Conservation (phyloP, 768 basidiomycete species). For the Lactarius evosmus region DNA sequence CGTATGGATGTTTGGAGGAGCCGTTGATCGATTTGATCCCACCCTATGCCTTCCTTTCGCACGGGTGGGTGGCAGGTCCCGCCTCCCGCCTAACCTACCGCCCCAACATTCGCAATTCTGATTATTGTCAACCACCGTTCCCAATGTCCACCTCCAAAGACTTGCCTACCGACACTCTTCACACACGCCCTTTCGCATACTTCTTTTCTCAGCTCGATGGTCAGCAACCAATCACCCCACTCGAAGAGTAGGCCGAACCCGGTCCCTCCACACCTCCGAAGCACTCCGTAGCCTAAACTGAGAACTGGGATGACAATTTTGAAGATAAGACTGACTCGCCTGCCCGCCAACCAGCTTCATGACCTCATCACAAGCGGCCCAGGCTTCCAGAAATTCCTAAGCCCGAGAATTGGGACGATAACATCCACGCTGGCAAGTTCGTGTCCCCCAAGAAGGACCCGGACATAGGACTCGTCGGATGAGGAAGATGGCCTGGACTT, state of each 20-base stretch:
- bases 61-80: too few relatives aligned
- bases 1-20: too few relatives aligned
- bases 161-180: constrained; percentile 3
- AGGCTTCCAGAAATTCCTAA: constrained; percentile 33
- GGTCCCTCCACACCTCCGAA: constrained; percentile 50
- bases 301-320: constrained; percentile 71
- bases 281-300: constrained; percentile 37
- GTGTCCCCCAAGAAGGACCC: constrained; percentile 36
- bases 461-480: constrained; percentile 43
- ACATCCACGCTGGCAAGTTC: constrained; percentile 47
- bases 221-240: constrained; percentile 11
- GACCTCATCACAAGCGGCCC: constrained; percentile 33
- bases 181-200: constrained; percentile 22
- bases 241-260: constrained; percentile 46
- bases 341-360: constrained; percentile 26
- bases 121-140: constrained; percentile 4
- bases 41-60: too few relatives aligned
- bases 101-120: neutral
- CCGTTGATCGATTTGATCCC: too few relatives aligned
- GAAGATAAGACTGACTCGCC: constrained; percentile 51
- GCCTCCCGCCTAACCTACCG: constrained; percentile 33
- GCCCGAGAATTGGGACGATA: constrained; percentile 63
- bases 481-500: constrained; percentile 52
- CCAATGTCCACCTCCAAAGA: constrained; percentile 9
- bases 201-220: constrained; percentile 15